Percentiles rank a stretch among this genome's conserved stretches.
These are phyloP conservation scores for Leccinum colubrinum DNA, from an alignment of 1,284 basidiomycete species.

Conservation along the genomic window DNA sequence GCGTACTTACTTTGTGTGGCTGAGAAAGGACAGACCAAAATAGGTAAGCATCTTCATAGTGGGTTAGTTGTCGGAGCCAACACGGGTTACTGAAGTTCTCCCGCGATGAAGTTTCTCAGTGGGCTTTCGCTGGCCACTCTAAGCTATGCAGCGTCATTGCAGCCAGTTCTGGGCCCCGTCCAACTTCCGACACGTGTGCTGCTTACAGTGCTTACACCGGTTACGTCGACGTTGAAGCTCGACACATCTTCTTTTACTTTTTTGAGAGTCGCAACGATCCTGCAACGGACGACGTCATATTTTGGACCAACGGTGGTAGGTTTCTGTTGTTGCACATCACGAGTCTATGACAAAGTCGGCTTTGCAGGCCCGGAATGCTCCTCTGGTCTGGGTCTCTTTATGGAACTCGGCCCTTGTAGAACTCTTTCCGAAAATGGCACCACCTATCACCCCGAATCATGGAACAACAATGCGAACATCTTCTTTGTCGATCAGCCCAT, in stretches of 20 bases:
- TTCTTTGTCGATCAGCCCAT: constrained; percentile 72
- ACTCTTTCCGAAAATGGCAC: constrained; percentile 37
- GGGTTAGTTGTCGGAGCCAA: neutral
- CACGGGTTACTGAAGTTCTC: neutral
- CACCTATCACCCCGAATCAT: constrained; percentile 53
- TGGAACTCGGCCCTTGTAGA: constrained; percentile 43
- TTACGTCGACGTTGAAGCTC: constrained; percentile 62
- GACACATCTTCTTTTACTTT: constrained; percentile 76
- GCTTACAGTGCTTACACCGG: constrained; percentile 59
- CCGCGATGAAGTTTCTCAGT: constrained; percentile 12
- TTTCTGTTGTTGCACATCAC: constrained; percentile 30
- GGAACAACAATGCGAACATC: constrained; percentile 61
- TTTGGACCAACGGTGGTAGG: constrained; percentile 53
- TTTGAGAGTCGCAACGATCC: constrained; percentile 78
- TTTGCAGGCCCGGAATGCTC: constrained; percentile 28
- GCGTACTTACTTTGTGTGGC: neutral
- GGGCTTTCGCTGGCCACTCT: constrained; percentile 16
- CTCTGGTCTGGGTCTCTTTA: constrained; percentile 27
- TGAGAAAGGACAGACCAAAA: neutral
- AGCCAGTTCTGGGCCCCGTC: constrained; percentile 13
- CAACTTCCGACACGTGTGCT: constrained; percentile 23
- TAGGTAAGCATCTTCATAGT: neutral
- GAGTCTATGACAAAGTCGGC: neutral
- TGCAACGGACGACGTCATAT: constrained; percentile 60
- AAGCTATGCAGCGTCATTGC: constrained; percentile 12